phyloP scores from a whole-genome alignment of 495 filamentous ascomycete genomes.

The Penicillium cosmopolitanum region DNA sequence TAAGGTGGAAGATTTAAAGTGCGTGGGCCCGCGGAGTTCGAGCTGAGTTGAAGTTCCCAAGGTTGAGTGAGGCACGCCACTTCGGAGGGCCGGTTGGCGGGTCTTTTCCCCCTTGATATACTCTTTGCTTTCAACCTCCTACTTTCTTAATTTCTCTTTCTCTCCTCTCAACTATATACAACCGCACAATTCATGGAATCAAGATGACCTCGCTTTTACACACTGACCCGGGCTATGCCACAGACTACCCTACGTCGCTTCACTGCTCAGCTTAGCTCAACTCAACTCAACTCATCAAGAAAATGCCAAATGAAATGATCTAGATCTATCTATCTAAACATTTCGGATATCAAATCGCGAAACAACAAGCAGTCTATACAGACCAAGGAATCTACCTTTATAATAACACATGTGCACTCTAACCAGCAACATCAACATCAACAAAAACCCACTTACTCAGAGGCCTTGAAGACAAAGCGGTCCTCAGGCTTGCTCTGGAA shows the following conservation, averaged over 20 bases:
- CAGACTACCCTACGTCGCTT: not conserved
- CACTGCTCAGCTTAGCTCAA: too few species aligned
- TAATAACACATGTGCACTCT: not conserved
- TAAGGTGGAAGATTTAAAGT: constrained; percentile 6
- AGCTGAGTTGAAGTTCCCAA: too few species aligned
- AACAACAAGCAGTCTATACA: constrained; percentile 14
- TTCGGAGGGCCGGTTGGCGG: constrained; percentile 1
- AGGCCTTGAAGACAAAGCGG: constrained; percentile 75
- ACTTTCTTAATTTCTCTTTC: not conserved
- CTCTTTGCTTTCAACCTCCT: not conserved
- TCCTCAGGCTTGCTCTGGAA: constrained; percentile 72
- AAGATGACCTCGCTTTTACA: not conserved
- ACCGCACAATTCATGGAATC: not conserved
- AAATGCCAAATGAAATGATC: constrained; percentile 13
- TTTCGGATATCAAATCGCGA: constrained; percentile 41
- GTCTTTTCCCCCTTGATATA: not conserved
- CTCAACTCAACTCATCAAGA: not conserved
- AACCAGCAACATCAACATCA: not conserved
- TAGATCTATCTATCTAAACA: constrained; percentile 22
- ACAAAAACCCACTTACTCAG: constrained; percentile 37
- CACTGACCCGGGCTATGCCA: too few species aligned
- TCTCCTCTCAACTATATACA: not conserved
- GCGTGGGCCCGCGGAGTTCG: not conserved
- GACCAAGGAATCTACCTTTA: constrained; percentile 6
- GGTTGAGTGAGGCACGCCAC: not conserved